phyloP scores from a whole-genome alignment of 2,329 filamentous ascomycete species.

The Monosporascus ibericus region DNA sequence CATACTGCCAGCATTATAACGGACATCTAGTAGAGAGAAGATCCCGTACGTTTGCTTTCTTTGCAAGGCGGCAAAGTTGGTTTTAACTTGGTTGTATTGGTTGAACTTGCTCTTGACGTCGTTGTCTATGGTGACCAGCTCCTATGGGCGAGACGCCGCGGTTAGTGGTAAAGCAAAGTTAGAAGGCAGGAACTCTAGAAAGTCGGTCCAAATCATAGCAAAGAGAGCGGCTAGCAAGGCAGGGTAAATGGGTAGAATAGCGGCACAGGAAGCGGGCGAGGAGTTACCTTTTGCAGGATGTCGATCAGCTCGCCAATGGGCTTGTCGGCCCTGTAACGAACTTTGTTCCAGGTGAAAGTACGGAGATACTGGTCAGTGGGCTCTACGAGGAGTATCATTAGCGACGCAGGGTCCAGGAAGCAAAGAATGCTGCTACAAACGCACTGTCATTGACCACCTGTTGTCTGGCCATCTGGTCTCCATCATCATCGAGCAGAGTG shows the following conservation, averaged over 20 bases:
- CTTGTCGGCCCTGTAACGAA: conserved; percentile 92
- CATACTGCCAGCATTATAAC: background rate
- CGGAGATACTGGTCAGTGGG: conserved; percentile 92
- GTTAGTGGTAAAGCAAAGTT: conserved; percentile 6
- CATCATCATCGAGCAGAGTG: conserved; percentile 76
- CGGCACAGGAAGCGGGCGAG: background rate
- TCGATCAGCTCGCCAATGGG: conserved; percentile 81
- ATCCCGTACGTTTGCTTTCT: conserved; percentile 73
- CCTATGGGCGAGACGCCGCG: conserved; percentile 41
- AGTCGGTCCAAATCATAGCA: no score
- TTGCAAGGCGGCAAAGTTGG: conserved; percentile 72
- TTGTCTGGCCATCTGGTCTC: conserved; percentile 75
- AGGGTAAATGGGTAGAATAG: background rate
- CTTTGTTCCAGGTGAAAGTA: conserved; percentile 93
- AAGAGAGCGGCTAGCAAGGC: background rate
- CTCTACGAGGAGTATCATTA: conserved; percentile 48
- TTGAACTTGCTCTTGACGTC: conserved; percentile 92
- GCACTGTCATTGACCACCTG: conserved; percentile 92
- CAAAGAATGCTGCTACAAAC: conserved; percentile 23
- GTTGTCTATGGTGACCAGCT: conserved; percentile 86
- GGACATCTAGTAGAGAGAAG: background rate
- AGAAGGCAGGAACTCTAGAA: no score
- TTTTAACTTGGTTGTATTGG: conserved; percentile 90
- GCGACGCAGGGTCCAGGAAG: conserved; percentile 5
- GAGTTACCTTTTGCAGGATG: conserved; percentile 72